Evolutionary conservation across 1,139 yeast genomes (phyloP), one percentile per base, ranked within the genome.

Genomic region (Kazachstania sp.): DNA sequence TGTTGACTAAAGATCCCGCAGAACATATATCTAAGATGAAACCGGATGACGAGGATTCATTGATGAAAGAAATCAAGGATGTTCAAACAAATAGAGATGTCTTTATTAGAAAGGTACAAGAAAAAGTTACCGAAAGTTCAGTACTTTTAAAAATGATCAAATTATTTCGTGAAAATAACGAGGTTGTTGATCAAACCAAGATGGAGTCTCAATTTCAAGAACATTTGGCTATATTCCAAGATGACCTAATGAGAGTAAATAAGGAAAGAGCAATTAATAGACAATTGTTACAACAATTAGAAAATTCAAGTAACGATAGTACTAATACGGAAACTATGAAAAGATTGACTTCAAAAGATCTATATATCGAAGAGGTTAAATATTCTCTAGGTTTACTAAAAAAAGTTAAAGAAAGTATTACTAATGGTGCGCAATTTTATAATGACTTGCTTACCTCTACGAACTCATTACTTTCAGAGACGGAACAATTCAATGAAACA

Each of bases 401-500:
- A 13, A 54, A 58, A 31, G 59, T 86, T 7, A 63, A 74, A 19
- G 68, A 73, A 16, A 84, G 86, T 57, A 63, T 87, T 37, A 74
- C 75, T 37, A 86, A 84, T 55, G 97, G 95, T 0, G 60, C 78
- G 0, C 73, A 73, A 48, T 88, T 87, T 61, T 88, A 88, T 65
- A 72, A 72, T 44, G 83, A 81, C 47, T 77, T 86, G 50, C 68
- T 77, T 30, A 67, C 65, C 2, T 78, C 78, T 49, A 73, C 79
- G 2, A 68, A 70, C 34, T 69, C 58, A 2, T 74, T 82, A 15
- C 64, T 75, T 20, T 64, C 65, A 7, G 74, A 83, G n/a, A 68
- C 41, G 2, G 43, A 42, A 16, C 28, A 37, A 6, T 51, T 47
- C 36, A 35, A 38, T n/a, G 34, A 70, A 37, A 61, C 67, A 15